Evolutionary conservation across 257 asterid genomes (phyloP), one percentile per base, ranked within the genome.

Genomic region (Forsythia suspensa): DNA sequence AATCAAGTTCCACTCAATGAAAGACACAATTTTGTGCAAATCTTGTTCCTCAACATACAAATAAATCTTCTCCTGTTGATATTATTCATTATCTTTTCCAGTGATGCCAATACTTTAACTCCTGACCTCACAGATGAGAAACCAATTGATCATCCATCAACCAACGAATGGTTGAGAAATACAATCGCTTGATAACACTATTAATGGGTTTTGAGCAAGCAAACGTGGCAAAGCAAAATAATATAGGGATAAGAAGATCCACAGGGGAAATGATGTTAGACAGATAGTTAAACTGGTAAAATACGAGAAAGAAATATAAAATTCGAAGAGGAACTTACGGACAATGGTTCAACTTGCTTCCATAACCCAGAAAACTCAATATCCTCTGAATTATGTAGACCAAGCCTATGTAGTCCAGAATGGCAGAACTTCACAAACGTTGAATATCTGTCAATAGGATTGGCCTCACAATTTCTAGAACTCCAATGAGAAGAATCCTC

Each of bases 391-490:
- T 74, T 82, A 80, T 76, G 83, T 77, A 91, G 89, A 79, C 88
- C 91, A 78, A 93, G 94, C 77, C 94, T 90, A 63, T 73, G 77
- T 76, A 93, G 83, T 77, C 94, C 97, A 67, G 97, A 89, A 66
- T 81, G 80, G 85, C 97, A 87, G 85, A 88, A 95, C 77, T 89
- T 85, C 77, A 81, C 76, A 83, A 95, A 95, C 80, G 59, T 82
- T 77, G 89, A 81, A 82, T 75, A 92, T 86, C 84, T 84, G 78
- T 87, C 87, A 61, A 39, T 76, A 77, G 81, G 74, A 72, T 72
- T 43, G 70, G 84, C 57, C 55, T 71, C 81, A 52, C 79, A 85
- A 61, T 65, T 76, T 65, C 73, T 61, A 71, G 72, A 57, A 51
- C 48, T 76, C 38, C 46, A 81, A 77, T 63, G 34, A 39, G 88